Percentiles rank a stretch among this genome's conserved stretches.
Evolutionary conservation across 108 stramenopile genomes (phyloP).

Genomic region (Cyclotella sp.): DNA sequence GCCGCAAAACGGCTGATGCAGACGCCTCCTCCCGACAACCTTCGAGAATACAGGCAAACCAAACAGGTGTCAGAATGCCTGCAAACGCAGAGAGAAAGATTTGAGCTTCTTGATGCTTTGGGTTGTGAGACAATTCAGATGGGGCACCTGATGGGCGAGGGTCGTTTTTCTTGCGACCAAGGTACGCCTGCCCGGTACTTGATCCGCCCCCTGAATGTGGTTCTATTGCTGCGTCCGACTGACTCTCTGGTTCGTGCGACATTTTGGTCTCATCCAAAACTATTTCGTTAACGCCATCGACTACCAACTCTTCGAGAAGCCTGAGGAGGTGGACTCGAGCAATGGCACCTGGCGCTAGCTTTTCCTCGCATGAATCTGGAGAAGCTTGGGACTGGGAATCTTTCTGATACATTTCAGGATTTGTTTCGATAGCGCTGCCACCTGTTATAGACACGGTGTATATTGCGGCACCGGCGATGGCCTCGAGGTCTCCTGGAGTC

Average conservation of each 20-base stretch:
- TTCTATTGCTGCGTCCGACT: slow-evolving; percentile 49
- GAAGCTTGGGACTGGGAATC: slow-evolving; percentile 12
- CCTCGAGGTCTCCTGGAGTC: slow-evolving; percentile 86
- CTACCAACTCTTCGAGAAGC: slow-evolving; percentile 88
- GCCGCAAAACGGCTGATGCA: slow-evolving; percentile 79
- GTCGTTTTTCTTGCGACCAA: slow-evolving; percentile 52
- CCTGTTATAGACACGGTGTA: slow-evolving; percentile 79
- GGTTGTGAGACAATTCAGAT: slow-evolving; percentile 60
- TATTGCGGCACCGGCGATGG: slow-evolving; percentile 86
- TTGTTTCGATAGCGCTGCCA: slow-evolving; percentile 33
- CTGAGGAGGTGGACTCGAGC: slow-evolving; percentile 84
- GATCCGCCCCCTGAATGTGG: slow-evolving; percentile 83
- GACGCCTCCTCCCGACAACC: slow-evolving; percentile 90
- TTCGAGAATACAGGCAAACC: slow-evolving; percentile 91
- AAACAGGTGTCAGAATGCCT: slow-evolving; percentile 85
- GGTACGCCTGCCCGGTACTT: slow-evolving; percentile 68
- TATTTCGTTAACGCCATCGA: slow-evolving; percentile 91
- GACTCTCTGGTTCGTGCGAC: slow-evolving; percentile 48
- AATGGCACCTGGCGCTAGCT: slow-evolving; percentile 76
- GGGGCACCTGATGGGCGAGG: slow-evolving; percentile 15
- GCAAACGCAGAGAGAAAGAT: slow-evolving; percentile 88
- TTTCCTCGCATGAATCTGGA: slow-evolving; percentile 37
- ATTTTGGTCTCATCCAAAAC: slow-evolving; percentile 63
- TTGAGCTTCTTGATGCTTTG: slow-evolving; percentile 86
- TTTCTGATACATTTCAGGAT: slow-evolving; percentile 15